Base-by-base conservation (phyloP, 2,329 filamentous ascomycete species). In the Tricladium varicosporioides region DNA sequence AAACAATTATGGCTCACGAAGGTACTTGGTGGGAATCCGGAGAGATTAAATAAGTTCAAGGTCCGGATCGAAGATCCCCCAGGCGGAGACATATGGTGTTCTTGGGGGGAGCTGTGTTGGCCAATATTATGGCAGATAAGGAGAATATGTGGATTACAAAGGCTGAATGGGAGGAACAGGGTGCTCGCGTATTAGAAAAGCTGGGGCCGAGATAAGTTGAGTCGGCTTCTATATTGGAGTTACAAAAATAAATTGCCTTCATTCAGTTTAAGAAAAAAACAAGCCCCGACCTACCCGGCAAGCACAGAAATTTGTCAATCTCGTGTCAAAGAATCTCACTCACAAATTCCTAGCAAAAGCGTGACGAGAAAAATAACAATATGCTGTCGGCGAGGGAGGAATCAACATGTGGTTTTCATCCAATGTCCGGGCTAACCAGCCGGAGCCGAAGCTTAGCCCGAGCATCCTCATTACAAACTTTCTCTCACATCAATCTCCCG, bases 21-120 rank as follows among this genome's bases (percentile, higher is more conserved):
- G 64, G 92, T 97, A 45, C 79, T 99, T 66, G 84, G 87, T 58
- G 92, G 93, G 58, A 92, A 99, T 75, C 93, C 94, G 0, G 93
- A 97, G 76, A 85, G 94, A 65, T 75, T 99, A 70, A 91, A 85
- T 86, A 99, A 97, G 86, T 99, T 99, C 83, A 99, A 97, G 84
- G 93, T 99, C 65, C 86, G 94, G 74, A 97, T 99, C 80, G 94
- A 99, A 75, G 94, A 99, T 74, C 94, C 94, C 94, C 94, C 33
- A 84, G 94, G 76, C 85, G 94, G 78, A 84, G 93, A 75, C 94
- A 99, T 80, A 97, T 99, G 92, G 94, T 99, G n/a, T 97, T 99
- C 82, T 77, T 99, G 55, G 94, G 94, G 57, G 94, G 94, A 67
- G 94, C 94, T 22, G 94, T 99, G 61, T 79, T 99, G 69, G 94